These are phyloP conservation scores for Penicillium odoratum DNA, from an alignment of 495 filamentous ascomycete genomes.

Conservation along the genomic window DNA sequence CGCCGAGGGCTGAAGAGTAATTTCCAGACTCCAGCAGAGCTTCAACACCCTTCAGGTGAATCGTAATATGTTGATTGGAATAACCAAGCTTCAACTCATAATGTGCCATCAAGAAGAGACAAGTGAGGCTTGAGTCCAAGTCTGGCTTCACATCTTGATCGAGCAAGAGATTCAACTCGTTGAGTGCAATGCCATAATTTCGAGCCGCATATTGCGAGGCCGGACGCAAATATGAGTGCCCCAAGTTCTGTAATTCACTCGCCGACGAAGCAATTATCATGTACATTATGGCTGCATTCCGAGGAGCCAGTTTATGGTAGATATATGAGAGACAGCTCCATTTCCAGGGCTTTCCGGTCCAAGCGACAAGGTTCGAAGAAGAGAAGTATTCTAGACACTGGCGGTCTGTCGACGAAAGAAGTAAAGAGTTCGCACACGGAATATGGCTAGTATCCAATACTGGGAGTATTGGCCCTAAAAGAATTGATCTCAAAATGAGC, in stretches of 20 bases:
- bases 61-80: too few species aligned
- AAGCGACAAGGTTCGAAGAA: constrained; percentile 41
- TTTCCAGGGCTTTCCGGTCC: constrained; percentile 44
- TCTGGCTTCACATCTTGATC: too few species aligned
- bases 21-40: too few species aligned
- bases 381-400: constrained; percentile 47
- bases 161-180: too few species aligned
- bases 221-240: too few species aligned
- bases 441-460: constrained; percentile 25
- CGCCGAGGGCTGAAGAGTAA: too few species aligned
- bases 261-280: constrained; percentile 44
- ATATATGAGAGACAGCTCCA: constrained; percentile 46
- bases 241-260: constrained; percentile 19
- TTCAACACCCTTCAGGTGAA: too few species aligned
- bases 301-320: constrained; percentile 37
- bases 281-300: constrained; percentile 44
- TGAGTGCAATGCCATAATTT: too few species aligned
- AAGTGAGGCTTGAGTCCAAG: too few species aligned
- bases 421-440: constrained; percentile 40
- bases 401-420: constrained; percentile 36
- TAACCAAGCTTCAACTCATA: too few species aligned
- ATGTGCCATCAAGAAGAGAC: too few species aligned
- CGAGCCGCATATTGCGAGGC: too few species aligned
- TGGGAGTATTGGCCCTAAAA: constrained; percentile 27
- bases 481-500: not conserved